Evolutionary conservation across 805 yeast species (phyloP), one percentile per base, ranked within the genome.

Genomic region (Ascoidea rubescens): DNA sequence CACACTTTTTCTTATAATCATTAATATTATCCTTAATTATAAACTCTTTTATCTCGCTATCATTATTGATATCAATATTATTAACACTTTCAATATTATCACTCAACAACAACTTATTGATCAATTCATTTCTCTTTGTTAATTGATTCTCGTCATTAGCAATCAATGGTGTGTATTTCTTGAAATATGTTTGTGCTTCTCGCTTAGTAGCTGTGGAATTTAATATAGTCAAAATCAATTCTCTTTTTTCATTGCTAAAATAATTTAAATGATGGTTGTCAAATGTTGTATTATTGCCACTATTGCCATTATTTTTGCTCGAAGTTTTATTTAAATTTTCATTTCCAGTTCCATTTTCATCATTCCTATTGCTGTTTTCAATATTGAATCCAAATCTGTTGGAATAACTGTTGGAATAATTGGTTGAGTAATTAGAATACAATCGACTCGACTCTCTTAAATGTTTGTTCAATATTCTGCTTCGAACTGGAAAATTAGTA

Each of bases 121-220:
- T 62, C 68, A 31, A 68, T 55, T 52, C 66, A 73, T 10, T 49
- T 56, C 47, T 56, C 60, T 42, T 31, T 43, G 14, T 53, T 53
- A 21, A 49, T 55, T 45, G 50, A 10, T 54, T 57, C 44, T 48
- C 53, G 47, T 65, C 64, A 37, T 63, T 64, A 44, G 64, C 61
- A 37, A 68, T 59, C n/a, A 73, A 65, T 48, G 79, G 75, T 1
- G 74, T 67, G 62, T 90, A 91, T 61, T 83, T 86, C 43, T 78
- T 71, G 48, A 91, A 67, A 62, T 90, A 91, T 57, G 83, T 84
- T 56, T 79, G 75, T 5, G 96, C 96, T 62, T 91, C 98, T 55
- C 99, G 72, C 64, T 88, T 90, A 1, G 98, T 91, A 5, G 97
- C 95, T 4, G 97, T 87, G 1, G 96, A 82, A 60, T 83, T 83